Evolutionary conservation across 768 basidiomycete genomes (phyloP), one percentile per base, ranked within the genome.

Genomic region (Mycena kentingensis): DNA sequence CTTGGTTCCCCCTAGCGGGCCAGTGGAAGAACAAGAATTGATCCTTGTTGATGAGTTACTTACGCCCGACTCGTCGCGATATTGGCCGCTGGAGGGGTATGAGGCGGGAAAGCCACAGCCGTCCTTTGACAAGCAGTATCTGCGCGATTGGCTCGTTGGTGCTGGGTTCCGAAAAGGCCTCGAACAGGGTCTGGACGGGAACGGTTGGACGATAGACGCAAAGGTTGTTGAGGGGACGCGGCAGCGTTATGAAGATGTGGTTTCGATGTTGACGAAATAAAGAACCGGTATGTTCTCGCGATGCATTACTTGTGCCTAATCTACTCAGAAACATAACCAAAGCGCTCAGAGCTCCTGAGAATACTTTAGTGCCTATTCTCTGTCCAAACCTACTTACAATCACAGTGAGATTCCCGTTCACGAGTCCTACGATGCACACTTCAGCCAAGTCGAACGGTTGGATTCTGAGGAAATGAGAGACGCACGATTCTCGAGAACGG

Each of bases 61-160:
- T 47, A 98, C 97, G 0, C 95, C 96, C 18, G 97, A 99, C 69
- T 98, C 94, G 12, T 97, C 93, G 16, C 82, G 96, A 27, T 99
- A 98, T 74, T 98, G 97, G 97, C 91, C 94, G 1, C 74, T 85
- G 5, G 77, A 74, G 4, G 79, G 74, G 3, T 98, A 97, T 70
- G 70, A 72, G 26, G 76, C 84, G 3, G 97, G 95, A 4, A 75
- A 79, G 29, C 65, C 84, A 0, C 96, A 97, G 70, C 82, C 87
- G 18, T 93, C 92, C 64, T 98, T 97, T 64, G 97, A 98, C 69
- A 99, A 98, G 72, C 97, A 99, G 71, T 98, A 89, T 63, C 73
- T 98, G 50, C 77, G 97, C 18, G 95, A 98, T 66, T 92, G 93
- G 87, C 73, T 99, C 25, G 85, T 86, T 11, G 64, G 71, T 24